Conservation (phyloP, 1,284 basidiomycete species). For the Cystobasidiaceae sp. region DNA sequence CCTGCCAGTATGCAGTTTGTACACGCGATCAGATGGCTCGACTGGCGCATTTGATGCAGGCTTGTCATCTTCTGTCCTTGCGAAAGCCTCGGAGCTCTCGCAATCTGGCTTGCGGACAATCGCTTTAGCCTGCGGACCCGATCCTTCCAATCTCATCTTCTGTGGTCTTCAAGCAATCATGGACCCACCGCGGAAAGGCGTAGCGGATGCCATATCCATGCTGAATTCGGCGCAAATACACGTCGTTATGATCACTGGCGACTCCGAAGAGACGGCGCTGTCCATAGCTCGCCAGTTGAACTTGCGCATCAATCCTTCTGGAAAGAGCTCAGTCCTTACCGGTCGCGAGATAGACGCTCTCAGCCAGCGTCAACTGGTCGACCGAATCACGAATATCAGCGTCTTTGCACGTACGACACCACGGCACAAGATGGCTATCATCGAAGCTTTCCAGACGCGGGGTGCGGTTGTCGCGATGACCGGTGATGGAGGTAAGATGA, state of each 20-base stretch:
- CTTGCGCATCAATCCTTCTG: conserved; percentile 54
- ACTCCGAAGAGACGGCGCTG: conserved; percentile 83
- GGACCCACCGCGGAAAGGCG: conserved; percentile 88
- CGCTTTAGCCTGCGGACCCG: conserved; percentile 75
- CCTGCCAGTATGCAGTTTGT: conserved; percentile 75
- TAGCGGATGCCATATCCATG: conserved; percentile 75
- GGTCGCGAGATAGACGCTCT: conserved; percentile 81
- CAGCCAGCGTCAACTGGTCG: conserved; percentile 70
- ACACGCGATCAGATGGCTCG: conserved; percentile 77
- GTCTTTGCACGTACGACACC: conserved; percentile 95
- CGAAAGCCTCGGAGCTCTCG: conserved; percentile 66
- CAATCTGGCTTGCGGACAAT: conserved; percentile 76
- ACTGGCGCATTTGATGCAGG: conserved; percentile 68
- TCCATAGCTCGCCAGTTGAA: conserved; percentile 87
- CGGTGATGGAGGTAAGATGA: conserved; percentile 69
- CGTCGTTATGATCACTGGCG: conserved; percentile 97
- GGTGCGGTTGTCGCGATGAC: conserved; percentile 96
- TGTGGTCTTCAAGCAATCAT: conserved; percentile 91
- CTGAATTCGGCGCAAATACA: conserved; percentile 83
- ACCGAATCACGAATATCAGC: conserved; percentile 70
- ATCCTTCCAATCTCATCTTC: conserved; percentile 65
- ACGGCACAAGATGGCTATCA: conserved; percentile 94
- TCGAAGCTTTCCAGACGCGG: conserved; percentile 81
- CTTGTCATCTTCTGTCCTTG: conserved; percentile 61
- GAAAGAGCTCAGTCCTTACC: conserved; percentile 58